Conservation (phyloP, 2,329 filamentous ascomycete genomes). For the Sordariomycetes sp. region DNA sequence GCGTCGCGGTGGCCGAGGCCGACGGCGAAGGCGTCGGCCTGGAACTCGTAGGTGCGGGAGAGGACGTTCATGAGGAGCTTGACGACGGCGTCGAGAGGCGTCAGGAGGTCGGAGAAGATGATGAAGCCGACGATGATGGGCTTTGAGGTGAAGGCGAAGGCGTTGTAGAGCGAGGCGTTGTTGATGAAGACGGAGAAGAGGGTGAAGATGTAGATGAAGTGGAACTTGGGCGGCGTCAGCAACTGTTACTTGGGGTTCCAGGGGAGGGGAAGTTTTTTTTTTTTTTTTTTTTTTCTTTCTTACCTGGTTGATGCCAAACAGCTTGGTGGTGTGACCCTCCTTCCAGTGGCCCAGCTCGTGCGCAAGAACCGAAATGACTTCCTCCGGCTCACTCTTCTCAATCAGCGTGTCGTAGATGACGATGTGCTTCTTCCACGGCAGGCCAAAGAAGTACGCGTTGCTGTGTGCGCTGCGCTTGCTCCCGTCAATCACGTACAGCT, state of each 20-base stretch:
- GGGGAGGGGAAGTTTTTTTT: no score
- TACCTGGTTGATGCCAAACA: slow-evolving; percentile 79
- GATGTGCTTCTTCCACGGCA: slow-evolving; percentile 99
- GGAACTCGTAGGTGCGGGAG: slow-evolving; percentile 88
- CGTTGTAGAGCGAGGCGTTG: slow-evolving; percentile 79
- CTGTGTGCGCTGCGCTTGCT: slow-evolving; percentile 79
- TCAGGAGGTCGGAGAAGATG: slow-evolving; percentile 91
- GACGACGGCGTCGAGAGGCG: slow-evolving; percentile 86
- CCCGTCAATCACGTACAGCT: slow-evolving; percentile 89
- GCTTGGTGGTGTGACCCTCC: slow-evolving; percentile 82
- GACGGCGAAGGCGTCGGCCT: slow-evolving; percentile 84
- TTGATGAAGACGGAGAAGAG: slow-evolving; percentile 97
- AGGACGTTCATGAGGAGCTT: slow-evolving; percentile 94
- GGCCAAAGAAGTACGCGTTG: slow-evolving; percentile 90
- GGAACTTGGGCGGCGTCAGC: slow-evolving; percentile 32
- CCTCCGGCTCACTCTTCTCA: slow-evolving; percentile 82
- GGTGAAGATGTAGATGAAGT: slow-evolving; percentile 93
- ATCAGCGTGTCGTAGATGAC: slow-evolving; percentile 97
- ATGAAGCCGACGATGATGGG: slow-evolving; percentile 97
- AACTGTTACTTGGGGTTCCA: not conserved
- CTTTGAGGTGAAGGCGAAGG: slow-evolving; percentile 75
- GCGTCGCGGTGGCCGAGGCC: slow-evolving; percentile 72
- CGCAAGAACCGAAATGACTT: slow-evolving; percentile 87
- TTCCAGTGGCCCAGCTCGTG: slow-evolving; percentile 98
- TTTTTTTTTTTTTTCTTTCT: no score